phyloP scores from a whole-genome alignment of 352 stramenopile species.

The Phytophthora pluvialis region DNA sequence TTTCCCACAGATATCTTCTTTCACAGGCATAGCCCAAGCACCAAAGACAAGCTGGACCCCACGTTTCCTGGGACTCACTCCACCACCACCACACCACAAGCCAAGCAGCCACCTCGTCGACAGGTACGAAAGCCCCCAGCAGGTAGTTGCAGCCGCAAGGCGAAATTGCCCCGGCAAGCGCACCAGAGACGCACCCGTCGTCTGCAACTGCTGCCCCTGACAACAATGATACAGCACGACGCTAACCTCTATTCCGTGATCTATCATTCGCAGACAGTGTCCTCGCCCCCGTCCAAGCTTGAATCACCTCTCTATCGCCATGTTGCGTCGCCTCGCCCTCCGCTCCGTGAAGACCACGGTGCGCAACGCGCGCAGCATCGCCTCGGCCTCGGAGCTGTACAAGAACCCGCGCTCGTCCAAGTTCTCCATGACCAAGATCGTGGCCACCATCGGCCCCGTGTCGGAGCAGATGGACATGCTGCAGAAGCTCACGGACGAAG shows the following conservation, averaged over 20 bases:
- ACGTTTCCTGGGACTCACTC: conserved; percentile 18
- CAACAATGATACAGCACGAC: conserved; percentile 1
- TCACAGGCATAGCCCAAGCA: conserved; percentile 18
- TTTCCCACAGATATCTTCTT: not conserved
- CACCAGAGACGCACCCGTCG: conserved; percentile 15
- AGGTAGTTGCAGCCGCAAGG: not conserved
- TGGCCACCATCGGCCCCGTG: conserved; percentile 93
- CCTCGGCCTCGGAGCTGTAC: conserved; percentile 52
- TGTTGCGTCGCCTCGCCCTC: conserved; percentile 37
- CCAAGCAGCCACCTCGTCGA: conserved; percentile 19
- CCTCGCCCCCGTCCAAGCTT: not conserved
- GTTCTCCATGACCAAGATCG: conserved; percentile 94
- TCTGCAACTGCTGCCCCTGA: conserved; percentile 1
- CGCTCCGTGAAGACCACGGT: conserved; percentile 24
- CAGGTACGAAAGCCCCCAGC: conserved; percentile 7
- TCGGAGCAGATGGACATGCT: conserved; percentile 78
- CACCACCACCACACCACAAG: conserved; percentile 27
- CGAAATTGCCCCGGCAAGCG: conserved; percentile 7
- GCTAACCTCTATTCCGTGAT: not conserved
- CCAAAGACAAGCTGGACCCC: conserved; percentile 33
- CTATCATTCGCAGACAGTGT: conserved; percentile 24
- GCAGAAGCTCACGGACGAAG: conserved; percentile 87
- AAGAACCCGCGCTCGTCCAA: conserved; percentile 82
- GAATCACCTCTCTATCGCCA: conserved; percentile 11
- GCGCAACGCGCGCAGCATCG: conserved; percentile 31